Conservation (phyloP, 495 filamentous ascomycete genomes). For the Xylaria grammica region DNA sequence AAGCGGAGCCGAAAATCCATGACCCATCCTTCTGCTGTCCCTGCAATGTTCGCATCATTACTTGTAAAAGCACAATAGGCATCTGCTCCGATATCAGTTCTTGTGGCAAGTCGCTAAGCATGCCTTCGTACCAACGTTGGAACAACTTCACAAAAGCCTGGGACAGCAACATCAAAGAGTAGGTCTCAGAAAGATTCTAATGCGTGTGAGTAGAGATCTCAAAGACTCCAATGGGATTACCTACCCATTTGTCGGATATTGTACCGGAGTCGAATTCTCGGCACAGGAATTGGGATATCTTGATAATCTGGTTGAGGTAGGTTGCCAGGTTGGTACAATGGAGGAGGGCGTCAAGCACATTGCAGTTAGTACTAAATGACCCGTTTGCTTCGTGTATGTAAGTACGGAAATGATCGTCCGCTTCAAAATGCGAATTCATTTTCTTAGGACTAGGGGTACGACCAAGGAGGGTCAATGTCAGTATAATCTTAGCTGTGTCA, state of each 20-base stretch:
- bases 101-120: not conserved
- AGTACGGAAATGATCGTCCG: slow-evolving; percentile 38
- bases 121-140: not conserved
- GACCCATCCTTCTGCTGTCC: not conserved
- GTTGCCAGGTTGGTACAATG: not conserved
- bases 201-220: no score
- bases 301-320: not conserved
- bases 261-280: not conserved
- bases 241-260: not conserved
- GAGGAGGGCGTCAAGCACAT: slow-evolving; percentile 42
- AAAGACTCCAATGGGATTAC: not conserved
- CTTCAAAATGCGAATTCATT: not conserved
- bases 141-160: not conserved
- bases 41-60: not conserved
- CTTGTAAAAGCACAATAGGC: not conserved
- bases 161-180: not conserved
- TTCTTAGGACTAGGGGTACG: not conserved
- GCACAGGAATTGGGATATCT: not conserved
- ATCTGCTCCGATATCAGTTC: not conserved
- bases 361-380: slow-evolving; percentile 48
- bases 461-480: not conserved
- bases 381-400: slow-evolving; percentile 40
- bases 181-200: not conserved
- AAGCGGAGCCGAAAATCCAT: not conserved
- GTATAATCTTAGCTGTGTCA: not conserved